These are phyloP conservation scores for Pterocarpus santalinus DNA, from an alignment of 306 rosid species.

Conservation along the genomic window DNA sequence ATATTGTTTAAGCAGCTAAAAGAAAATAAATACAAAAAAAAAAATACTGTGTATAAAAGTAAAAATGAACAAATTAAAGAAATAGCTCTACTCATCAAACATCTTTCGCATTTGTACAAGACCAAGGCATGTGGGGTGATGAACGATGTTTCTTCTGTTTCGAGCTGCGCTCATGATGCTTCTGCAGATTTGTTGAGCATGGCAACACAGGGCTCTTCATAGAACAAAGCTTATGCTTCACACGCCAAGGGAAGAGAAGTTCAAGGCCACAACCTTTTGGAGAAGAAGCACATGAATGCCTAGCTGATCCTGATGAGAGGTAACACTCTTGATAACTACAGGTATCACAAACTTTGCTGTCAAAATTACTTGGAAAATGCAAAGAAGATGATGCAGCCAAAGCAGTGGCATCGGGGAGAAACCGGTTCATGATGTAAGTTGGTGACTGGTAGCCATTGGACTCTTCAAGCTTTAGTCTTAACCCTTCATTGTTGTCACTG, in stretches of 20 bases:
- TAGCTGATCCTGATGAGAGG: constrained; percentile 33
- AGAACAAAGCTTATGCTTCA: constrained; percentile 78
- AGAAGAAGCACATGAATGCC: constrained; percentile 53
- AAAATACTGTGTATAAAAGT: neutral
- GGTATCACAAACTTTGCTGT: constrained; percentile 41
- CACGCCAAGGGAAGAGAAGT: constrained; percentile 69
- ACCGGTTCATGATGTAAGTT: constrained; percentile 79
- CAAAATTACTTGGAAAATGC: constrained; percentile 35
- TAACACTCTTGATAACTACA: constrained; percentile 48
- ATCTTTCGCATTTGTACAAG: constrained; percentile 52
- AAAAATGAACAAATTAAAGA: constrained; percentile 44
- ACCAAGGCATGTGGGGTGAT: constrained; percentile 45
- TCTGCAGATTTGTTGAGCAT: constrained; percentile 50
- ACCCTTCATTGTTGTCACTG: constrained; percentile 34
- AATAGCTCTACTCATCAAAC: constrained; percentile 20
- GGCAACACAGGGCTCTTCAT: constrained; percentile 65
- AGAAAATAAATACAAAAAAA: constrained; percentile 1
- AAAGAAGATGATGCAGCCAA: constrained; percentile 72
- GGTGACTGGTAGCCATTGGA: constrained; percentile 64
- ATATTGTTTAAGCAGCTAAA: constrained; percentile 29
- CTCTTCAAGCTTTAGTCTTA: constrained; percentile 64
- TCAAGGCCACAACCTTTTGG: constrained; percentile 79
- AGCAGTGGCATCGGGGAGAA: constrained; percentile 88
- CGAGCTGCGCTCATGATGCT: constrained; percentile 39
- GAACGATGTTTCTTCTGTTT: constrained; percentile 56